Conservation (phyloP, 768 basidiomycete species). For the Lepiota brunneoincarnata region DNA sequence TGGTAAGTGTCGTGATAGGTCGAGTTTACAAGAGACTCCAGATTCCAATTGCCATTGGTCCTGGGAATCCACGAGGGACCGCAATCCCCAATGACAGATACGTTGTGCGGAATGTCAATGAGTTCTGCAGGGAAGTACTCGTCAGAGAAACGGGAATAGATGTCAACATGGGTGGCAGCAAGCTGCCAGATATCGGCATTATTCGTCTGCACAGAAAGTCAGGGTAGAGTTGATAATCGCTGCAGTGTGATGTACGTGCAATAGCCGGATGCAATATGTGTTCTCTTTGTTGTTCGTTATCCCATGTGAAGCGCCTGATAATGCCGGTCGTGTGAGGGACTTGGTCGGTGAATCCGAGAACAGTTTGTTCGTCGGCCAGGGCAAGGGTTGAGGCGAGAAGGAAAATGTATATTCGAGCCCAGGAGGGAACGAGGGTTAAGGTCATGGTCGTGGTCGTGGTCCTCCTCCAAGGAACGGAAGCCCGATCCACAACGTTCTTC, state of each 20-base stretch:
- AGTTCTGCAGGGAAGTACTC: slow-evolving; percentile 21
- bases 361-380: neutral
- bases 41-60: slow-evolving; percentile 27
- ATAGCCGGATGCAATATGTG: slow-evolving; percentile 5
- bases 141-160: slow-evolving; percentile 36
- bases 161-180: slow-evolving; percentile 42
- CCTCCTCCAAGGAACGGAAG: neutral
- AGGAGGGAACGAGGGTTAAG: neutral
- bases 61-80: neutral
- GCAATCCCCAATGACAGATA: slow-evolving; percentile 13
- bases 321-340: neutral
- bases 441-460: neutral
- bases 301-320: slow-evolving; percentile 12
- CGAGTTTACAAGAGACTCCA: slow-evolving; percentile 31
- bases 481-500: neutral
- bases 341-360: neutral
- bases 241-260: neutral
- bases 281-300: neutral
- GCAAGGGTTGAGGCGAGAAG: neutral
- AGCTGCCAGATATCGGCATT: slow-evolving; percentile 54
- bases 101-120: slow-evolving; percentile 20
- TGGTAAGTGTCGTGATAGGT: slow-evolving; percentile 51
- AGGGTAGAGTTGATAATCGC: neutral
- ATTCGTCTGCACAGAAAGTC: slow-evolving; percentile 30
- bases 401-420: neutral